phyloP scores from a whole-genome alignment of 768 basidiomycete genomes.

The Rhodotorula taiwanensis region DNA sequence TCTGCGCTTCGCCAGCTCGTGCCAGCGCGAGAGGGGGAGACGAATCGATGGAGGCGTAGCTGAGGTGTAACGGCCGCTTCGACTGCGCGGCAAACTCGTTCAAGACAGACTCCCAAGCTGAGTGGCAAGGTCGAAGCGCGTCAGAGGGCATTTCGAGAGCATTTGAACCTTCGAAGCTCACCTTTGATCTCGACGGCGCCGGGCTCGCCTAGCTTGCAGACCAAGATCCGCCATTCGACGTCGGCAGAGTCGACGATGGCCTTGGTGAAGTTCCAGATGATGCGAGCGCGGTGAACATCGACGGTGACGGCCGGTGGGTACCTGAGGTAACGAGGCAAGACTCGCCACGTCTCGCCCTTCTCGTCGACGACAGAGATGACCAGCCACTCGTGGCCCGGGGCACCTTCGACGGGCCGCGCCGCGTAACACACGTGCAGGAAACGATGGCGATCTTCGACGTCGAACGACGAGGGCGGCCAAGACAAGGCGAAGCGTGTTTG shows the following conservation, averaged over 20 bases:
- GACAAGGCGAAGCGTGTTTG: slow-evolving; percentile 24
- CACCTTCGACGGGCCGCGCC: background rate
- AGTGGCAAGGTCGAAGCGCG: accelerated
- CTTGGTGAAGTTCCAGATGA: slow-evolving; percentile 16
- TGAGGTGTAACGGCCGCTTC: slow-evolving; percentile 20
- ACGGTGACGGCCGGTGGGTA: background rate
- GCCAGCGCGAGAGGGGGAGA: slow-evolving; percentile 11
- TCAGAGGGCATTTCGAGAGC: background rate
- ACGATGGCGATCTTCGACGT: slow-evolving; percentile 30
- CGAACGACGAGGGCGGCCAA: slow-evolving; percentile 27
- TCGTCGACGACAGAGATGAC: slow-evolving; percentile 24
- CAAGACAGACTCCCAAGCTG: slow-evolving; percentile 32
- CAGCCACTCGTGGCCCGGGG: slow-evolving; percentile 22
- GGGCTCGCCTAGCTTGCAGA: slow-evolving; percentile 22
- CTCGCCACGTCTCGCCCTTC: slow-evolving; percentile 31
- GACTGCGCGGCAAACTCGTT: slow-evolving; percentile 9
- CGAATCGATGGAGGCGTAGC: slow-evolving; percentile 19
- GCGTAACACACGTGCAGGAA: slow-evolving; percentile 32
- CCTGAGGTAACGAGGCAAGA: slow-evolving; percentile 18
- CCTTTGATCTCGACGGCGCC: slow-evolving; percentile 20
- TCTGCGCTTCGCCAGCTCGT: background rate
- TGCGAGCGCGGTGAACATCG: slow-evolving; percentile 18
- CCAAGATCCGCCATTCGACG: slow-evolving; percentile 33
- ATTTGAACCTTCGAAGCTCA: background rate
- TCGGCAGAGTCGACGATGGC: slow-evolving; percentile 15